phyloP scores from a whole-genome alignment of 345 rosid genomes.

The Pugionium cornutum region DNA sequence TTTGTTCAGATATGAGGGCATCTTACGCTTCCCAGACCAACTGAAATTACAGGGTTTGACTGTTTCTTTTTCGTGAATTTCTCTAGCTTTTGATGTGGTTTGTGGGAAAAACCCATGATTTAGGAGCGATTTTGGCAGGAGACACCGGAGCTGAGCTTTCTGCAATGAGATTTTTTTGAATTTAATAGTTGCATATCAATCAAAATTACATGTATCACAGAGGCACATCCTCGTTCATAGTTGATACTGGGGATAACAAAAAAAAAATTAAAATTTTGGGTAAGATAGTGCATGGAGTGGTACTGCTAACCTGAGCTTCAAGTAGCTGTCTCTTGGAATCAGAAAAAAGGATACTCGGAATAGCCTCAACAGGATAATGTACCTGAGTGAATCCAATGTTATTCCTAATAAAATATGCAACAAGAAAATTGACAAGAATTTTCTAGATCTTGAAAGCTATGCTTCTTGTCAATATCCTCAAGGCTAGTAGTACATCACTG shows the following conservation, averaged over 20 bases:
- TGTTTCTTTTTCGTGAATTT: slow-evolving; percentile 27
- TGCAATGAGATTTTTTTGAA: slow-evolving; percentile 39
- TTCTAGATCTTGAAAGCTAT: slow-evolving; percentile 14
- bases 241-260: too few relatives aligned
- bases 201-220: slow-evolving; percentile 5
- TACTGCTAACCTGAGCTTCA: slow-evolving; percentile 69
- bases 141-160: slow-evolving; percentile 84
- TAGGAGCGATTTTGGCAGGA: slow-evolving; percentile 66
- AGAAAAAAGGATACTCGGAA: slow-evolving; percentile 56
- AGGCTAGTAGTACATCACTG: slow-evolving; percentile 7
- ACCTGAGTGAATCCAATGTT: slow-evolving; percentile 49
- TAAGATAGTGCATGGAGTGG: slow-evolving; percentile 7
- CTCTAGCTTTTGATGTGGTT: slow-evolving; percentile 42
- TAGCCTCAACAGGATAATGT: slow-evolving; percentile 90
- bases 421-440: slow-evolving; percentile 19
- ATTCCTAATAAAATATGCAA: slow-evolving; percentile 26
- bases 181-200: slow-evolving; percentile 12
- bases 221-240: neutral
- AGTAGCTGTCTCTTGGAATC: slow-evolving; percentile 85
- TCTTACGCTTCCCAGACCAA: slow-evolving; percentile 89
- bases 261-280: neutral
- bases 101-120: slow-evolving; percentile 63
- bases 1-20: slow-evolving; percentile 68
- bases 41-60: slow-evolving; percentile 55
- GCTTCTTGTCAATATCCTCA: neutral